phyloP scores from a whole-genome alignment of 345 rosid species.

The Salix viminalis region DNA sequence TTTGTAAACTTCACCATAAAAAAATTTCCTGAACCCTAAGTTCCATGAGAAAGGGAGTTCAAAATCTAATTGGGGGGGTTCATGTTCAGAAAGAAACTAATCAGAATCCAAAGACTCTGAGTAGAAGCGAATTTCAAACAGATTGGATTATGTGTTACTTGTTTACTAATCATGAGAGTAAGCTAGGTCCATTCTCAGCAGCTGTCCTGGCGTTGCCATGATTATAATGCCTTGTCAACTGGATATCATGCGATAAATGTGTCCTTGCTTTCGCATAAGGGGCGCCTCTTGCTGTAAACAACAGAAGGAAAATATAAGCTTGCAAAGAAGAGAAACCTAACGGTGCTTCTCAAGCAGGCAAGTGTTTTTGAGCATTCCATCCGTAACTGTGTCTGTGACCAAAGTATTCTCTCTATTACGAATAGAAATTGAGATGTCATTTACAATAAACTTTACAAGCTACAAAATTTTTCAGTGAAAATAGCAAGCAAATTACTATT shows the following conservation, averaged over 20 bases:
- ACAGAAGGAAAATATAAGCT: conserved; percentile 16
- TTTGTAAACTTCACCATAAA: conserved; percentile 1
- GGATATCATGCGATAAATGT: conserved; percentile 68
- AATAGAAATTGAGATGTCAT: not conserved
- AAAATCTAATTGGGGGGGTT: not conserved
- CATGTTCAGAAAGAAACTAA: not conserved
- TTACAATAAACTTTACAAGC: not conserved
- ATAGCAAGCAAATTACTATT: not conserved
- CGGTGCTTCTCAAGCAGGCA: not conserved
- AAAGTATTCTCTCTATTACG: not conserved
- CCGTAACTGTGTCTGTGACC: not conserved
- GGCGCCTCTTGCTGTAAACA: conserved; percentile 78
- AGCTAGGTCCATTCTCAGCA: conserved; percentile 70
- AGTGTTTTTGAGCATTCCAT: not conserved
- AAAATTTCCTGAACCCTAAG: not conserved
- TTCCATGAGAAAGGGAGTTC: not conserved
- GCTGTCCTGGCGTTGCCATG: conserved; percentile 69
- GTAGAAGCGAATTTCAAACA: conserved; percentile 2
- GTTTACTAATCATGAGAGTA: conserved; percentile 46
- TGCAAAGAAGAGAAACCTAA: not conserved
- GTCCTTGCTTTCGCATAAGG: conserved; percentile 98
- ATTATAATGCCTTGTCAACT: conserved; percentile 68
- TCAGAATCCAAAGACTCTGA: conserved; percentile 6
- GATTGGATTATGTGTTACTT: not conserved
- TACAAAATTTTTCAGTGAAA: not conserved